Conservation (phyloP, 1,284 basidiomycete species). For the Cutaneotrichosporon sp. region DNA sequence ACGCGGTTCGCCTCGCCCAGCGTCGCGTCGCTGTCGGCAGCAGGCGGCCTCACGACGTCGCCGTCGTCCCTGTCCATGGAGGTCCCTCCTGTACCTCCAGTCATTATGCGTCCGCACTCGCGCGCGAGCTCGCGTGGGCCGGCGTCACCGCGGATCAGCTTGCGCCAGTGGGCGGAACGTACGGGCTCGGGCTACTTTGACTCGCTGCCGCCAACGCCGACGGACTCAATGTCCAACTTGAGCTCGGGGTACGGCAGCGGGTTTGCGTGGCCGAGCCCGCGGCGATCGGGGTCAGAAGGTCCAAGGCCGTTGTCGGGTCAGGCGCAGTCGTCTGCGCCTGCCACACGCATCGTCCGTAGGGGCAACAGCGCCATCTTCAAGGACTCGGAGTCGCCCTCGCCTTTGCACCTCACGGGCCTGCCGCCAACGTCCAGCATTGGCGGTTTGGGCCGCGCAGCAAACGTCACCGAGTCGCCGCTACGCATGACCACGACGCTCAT, state of each 20-base stretch:
- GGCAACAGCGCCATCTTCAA: conserved; percentile 27
- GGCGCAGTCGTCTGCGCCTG: not conserved
- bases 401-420: no score
- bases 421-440: no score
- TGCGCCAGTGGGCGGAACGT: conserved; percentile 37
- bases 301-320: no score
- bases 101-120: conserved; percentile 7
- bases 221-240: not conserved
- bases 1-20: conserved; percentile 10
- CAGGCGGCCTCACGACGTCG: not conserved
- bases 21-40: conserved; percentile 6
- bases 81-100: conserved; percentile 14
- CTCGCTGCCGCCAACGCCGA: conserved; percentile 16
- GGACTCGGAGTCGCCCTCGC: not conserved
- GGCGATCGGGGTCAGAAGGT: not conserved
- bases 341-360: conserved; percentile 11
- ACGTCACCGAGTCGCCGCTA: conserved; percentile 1
- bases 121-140: conserved; percentile 15
- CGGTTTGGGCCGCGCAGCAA: no score
- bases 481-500: not conserved
- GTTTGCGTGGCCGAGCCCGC: not conserved
- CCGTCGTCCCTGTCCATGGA: conserved; percentile 1
- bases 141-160: conserved; percentile 30
- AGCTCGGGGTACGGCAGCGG: not conserved
- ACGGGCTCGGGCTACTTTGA: conserved; percentile 12